Conservation (phyloP, 345 rosid species). For the Sonneratia caseolaris region DNA sequence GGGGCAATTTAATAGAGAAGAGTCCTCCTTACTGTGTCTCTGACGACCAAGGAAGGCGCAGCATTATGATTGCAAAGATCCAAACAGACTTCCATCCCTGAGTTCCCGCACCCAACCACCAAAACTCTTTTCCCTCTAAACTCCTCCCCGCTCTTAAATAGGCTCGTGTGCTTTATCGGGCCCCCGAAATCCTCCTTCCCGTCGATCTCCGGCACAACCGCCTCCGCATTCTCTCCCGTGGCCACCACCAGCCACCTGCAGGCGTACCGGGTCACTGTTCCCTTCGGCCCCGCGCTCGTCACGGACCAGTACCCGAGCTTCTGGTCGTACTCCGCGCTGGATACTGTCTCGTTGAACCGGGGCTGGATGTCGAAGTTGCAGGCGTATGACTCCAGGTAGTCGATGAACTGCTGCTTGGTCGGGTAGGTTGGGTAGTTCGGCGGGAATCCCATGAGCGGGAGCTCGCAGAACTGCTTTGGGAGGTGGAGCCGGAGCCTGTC, state of each 20-base stretch:
- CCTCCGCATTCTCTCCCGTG: conserved; percentile 93
- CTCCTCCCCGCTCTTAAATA: conserved; percentile 53
- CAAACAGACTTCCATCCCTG: conserved; percentile 97
- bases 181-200: conserved; percentile 57
- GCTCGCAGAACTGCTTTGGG: conserved; percentile 74
- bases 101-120: conserved; percentile 95
- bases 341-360: conserved; percentile 42
- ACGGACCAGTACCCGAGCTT: conserved; percentile 47
- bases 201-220: conserved; percentile 55
- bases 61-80: conserved; percentile 81
- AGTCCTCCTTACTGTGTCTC: conserved; percentile 54
- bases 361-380: conserved; percentile 35
- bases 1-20: too few species aligned
- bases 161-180: conserved; percentile 51
- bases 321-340: conserved; percentile 39
- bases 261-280: conserved; percentile 30
- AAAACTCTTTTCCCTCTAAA: conserved; percentile 59
- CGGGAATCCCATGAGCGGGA: conserved; percentile 61
- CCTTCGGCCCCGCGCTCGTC: conserved; percentile 23
- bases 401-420: conserved; percentile 55
- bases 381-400: conserved; percentile 50
- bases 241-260: conserved; percentile 82
- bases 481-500: conserved; percentile 75
- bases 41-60: conserved; percentile 69
- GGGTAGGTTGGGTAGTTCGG: conserved; percentile 56